A percentile compares a stretch with the other conserved stretches of the same genome.
Conservation (phyloP, 495 filamentous ascomycete genomes). For the Mytilinidion resinicola region DNA sequence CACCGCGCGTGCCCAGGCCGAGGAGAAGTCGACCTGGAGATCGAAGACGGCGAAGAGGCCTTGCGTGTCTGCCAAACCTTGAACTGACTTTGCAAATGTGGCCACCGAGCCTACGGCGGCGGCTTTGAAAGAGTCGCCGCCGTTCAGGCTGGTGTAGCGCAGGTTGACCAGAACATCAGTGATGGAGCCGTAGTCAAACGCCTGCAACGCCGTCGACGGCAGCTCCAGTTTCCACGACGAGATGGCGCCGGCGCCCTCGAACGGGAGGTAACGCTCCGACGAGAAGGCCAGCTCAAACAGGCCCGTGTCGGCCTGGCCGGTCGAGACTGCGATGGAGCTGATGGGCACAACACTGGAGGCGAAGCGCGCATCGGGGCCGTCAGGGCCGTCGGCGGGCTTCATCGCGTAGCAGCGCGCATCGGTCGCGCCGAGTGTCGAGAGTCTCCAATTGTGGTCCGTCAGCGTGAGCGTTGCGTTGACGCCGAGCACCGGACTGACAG, state of each 20-base stretch:
- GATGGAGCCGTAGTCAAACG: slow-evolving; percentile 22
- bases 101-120: not conserved
- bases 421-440: too few relatives aligned
- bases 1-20: not conserved
- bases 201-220: not conserved
- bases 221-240: slow-evolving; percentile 19
- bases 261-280: slow-evolving; percentile 33
- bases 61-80: not conserved
- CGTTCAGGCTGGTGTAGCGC: slow-evolving; percentile 7
- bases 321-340: slow-evolving; percentile 28
- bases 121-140: not conserved
- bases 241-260: slow-evolving; percentile 30
- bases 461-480: slow-evolving; percentile 10
- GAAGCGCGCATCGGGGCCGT: not conserved
- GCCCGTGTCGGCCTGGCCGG: slow-evolving; percentile 29
- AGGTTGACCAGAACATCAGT: slow-evolving; percentile 17
- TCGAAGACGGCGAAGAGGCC: not conserved
- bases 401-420: not conserved
- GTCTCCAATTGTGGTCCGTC: not conserved
- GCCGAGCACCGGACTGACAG: slow-evolving; percentile 16
- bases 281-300: slow-evolving; percentile 30
- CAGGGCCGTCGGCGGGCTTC: not conserved
- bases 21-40: not conserved
- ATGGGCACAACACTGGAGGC: slow-evolving; percentile 12
- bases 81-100: not conserved